A percentile compares a stretch with the other conserved stretches of the same genome.
These are phyloP conservation scores for Geum urbanum DNA, from an alignment of 306 rosid species.

Conservation along the genomic window DNA sequence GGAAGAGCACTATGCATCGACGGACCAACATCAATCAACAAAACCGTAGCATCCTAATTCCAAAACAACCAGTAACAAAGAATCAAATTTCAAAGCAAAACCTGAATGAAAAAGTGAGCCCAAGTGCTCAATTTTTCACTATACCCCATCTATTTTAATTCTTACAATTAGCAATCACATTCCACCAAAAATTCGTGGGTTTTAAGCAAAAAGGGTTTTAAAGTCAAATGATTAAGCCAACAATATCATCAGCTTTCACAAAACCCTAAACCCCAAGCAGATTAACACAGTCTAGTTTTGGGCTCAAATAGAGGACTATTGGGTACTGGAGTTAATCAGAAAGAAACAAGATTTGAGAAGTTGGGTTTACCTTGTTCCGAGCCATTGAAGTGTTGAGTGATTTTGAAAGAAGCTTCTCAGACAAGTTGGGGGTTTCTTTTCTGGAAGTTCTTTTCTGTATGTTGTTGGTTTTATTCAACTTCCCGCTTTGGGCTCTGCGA, in stretches of 20 bases:
- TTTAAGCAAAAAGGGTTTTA: background rate
- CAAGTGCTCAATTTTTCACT: background rate
- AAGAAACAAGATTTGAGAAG: background rate
- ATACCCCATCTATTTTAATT: background rate
- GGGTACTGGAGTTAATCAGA: background rate
- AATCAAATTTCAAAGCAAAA: slow-evolving; percentile 19
- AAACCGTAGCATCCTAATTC: slow-evolving; percentile 61
- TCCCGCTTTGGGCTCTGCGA: slow-evolving; percentile 1
- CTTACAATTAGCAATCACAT: background rate
- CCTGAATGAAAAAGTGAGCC: background rate
- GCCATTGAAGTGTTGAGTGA: background rate
- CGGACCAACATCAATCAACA: slow-evolving; percentile 88
- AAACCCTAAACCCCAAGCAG: slow-evolving; percentile 9
- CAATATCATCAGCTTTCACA: background rate
- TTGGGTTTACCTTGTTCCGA: background rate
- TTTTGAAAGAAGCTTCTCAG: background rate
- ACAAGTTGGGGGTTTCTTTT: background rate
- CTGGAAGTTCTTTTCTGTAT: background rate
- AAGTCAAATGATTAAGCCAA: background rate
- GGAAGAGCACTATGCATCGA: slow-evolving; percentile 80
- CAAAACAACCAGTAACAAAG: slow-evolving; percentile 9
- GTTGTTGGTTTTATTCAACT: background rate
- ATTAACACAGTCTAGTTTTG: background rate
- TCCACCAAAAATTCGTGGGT: background rate
- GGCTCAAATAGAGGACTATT: too few relatives aligned